Conservation (phyloP, 441 rosid genomes). For the Viola pubescens region DNA sequence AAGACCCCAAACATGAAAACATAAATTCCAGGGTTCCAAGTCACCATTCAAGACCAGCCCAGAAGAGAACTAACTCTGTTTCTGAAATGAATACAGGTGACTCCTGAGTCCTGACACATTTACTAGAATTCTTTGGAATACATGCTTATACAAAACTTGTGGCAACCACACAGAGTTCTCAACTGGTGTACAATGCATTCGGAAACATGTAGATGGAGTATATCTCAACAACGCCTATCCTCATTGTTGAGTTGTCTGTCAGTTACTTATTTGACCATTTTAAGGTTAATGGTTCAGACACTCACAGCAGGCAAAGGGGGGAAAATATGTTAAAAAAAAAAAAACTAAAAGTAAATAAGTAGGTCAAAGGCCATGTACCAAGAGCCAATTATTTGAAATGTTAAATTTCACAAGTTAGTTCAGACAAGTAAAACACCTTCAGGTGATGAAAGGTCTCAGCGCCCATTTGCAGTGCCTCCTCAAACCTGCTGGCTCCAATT, state of each 20-base stretch:
- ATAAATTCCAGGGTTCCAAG: conserved; percentile 1
- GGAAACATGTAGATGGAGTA: too few relatives aligned
- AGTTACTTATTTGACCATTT: too few relatives aligned
- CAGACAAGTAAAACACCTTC: conserved; percentile 45
- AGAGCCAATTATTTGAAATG: not conserved
- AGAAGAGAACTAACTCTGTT: not conserved
- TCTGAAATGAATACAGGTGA: not conserved
- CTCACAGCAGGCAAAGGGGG: too few relatives aligned
- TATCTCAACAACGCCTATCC: too few relatives aligned
- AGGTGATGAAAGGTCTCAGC: conserved; percentile 92
- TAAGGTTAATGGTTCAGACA: too few relatives aligned
- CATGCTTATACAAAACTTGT: too few relatives aligned
- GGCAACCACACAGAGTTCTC: too few relatives aligned
- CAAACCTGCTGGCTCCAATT: conserved; percentile 79
- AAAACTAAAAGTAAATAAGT: not conserved
- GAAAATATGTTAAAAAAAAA: not conserved
- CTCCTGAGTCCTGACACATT: too few relatives aligned
- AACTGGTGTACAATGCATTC: too few relatives aligned
- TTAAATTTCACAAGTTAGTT: conserved; percentile 13
- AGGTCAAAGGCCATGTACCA: not conserved
- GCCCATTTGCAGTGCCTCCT: conserved; percentile 95
- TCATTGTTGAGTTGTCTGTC: too few relatives aligned
- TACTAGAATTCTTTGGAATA: too few relatives aligned
- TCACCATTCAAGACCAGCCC: conserved; percentile 4
- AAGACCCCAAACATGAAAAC: not conserved